phyloP scores from a whole-genome alignment of 495 filamentous ascomycete genomes.

The Paragyromitra xinjiangensis region DNA sequence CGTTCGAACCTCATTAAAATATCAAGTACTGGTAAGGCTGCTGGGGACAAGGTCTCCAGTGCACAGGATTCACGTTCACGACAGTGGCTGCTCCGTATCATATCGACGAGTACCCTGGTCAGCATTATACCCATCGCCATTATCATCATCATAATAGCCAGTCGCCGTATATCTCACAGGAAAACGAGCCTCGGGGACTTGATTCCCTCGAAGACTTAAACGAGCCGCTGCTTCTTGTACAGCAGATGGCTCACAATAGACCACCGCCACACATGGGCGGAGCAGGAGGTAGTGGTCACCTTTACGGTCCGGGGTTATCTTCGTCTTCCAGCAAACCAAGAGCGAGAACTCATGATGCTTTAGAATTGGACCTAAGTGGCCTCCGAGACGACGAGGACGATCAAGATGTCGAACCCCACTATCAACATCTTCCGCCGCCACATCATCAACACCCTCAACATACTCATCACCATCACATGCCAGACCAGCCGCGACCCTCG shows the following conservation, averaged over 20 bases:
- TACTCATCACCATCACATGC: slow-evolving; percentile 55
- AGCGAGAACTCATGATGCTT: slow-evolving; percentile 57
- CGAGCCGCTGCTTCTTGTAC: slow-evolving; percentile 56
- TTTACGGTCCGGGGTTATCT: slow-evolving; percentile 54
- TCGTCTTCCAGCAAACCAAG: slow-evolving; percentile 56
- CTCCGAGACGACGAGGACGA: slow-evolving; percentile 58
- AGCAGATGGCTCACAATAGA: slow-evolving; percentile 58
- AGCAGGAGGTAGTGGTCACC: slow-evolving; percentile 57
- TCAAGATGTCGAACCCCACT: slow-evolving; percentile 56
- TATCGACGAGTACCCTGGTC: slow-evolving; percentile 55
- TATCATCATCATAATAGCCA: slow-evolving; percentile 55
- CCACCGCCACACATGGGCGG: slow-evolving; percentile 56
- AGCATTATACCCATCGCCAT: slow-evolving; percentile 53
- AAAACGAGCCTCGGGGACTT: slow-evolving; percentile 56
- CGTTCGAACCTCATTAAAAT: slow-evolving; percentile 53
- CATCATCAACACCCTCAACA: slow-evolving; percentile 54
- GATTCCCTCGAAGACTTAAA: slow-evolving; percentile 57
- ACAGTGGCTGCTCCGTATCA: slow-evolving; percentile 58
- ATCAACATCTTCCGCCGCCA: slow-evolving; percentile 54
- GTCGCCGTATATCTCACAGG: slow-evolving; percentile 55
- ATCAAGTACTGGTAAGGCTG: slow-evolving; percentile 54
- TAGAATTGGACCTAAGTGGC: slow-evolving; percentile 55
- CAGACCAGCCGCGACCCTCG: slow-evolving; percentile 54
- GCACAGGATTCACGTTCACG: slow-evolving; percentile 54
- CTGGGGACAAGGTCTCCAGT: slow-evolving; percentile 55